These are phyloP conservation scores for Fonsecaea multimorphosa DNA, from an alignment of 2,329 filamentous ascomycete genomes.

Conservation along the genomic window DNA sequence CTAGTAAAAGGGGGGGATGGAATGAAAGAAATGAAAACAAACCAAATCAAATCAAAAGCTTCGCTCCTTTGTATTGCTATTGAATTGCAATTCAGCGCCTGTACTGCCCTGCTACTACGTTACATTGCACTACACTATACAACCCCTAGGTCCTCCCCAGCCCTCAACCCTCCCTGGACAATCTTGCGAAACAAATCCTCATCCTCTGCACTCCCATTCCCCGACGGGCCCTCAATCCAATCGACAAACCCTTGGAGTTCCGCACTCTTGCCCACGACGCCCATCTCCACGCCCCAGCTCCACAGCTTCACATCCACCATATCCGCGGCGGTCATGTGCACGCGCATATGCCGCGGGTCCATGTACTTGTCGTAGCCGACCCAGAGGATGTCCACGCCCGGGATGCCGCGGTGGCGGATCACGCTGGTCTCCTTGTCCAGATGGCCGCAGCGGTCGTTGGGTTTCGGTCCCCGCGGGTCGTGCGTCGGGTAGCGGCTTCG, in stretches of 20 bases:
- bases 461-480: not conserved
- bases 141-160: conserved; percentile 1
- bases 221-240: conserved; percentile 14
- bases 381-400: conserved; percentile 24
- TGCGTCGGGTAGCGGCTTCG: not conserved
- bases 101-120: no score
- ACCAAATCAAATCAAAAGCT: no score
- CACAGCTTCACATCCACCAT: conserved; percentile 22
- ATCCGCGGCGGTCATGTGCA: conserved; percentile 21
- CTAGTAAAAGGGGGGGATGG: no score
- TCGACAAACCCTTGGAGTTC: conserved; percentile 2
- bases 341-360: conserved; percentile 5
- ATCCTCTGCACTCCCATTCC: conserved; percentile 5
- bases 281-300: conserved; percentile 19
- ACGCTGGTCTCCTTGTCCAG: conserved; percentile 9
- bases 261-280: conserved; percentile 23
- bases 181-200: conserved; percentile 23
- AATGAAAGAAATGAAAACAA: not conserved
- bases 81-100: no score
- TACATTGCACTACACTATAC: not conserved
- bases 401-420: conserved; percentile 20
- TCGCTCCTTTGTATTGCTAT: no score
- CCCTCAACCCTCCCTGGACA: conserved; percentile 18
- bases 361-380: conserved; percentile 11
- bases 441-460: conserved; percentile 1